phyloP scores from a whole-genome alignment of 176 grass and related monocot genomes.

The Oryza meyeriana region DNA sequence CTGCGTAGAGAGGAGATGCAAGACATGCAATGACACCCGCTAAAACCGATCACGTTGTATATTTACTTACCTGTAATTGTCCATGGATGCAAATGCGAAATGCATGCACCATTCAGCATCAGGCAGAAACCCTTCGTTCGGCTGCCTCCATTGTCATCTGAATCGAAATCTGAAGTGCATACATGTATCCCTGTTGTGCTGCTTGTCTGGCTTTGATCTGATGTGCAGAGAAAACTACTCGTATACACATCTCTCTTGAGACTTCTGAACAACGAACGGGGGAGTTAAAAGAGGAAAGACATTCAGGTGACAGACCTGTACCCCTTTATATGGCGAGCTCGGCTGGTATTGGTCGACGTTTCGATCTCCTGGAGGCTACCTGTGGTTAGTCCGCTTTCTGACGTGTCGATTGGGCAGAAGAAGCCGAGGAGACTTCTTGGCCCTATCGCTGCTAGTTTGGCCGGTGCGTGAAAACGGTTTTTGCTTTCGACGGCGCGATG shows the following conservation, averaged over 20 bases:
- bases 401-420: background rate
- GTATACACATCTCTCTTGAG: background rate
- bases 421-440: background rate
- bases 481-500: no score
- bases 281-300: background rate
- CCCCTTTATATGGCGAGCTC: background rate
- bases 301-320: background rate
- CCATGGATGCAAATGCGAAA: slow-evolving; percentile 5
- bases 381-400: no score
- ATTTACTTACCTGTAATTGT: slow-evolving; percentile 15
- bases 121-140: slow-evolving; percentile 15
- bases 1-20: background rate
- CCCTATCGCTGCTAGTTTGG: background rate
- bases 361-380: background rate
- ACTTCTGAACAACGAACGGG: background rate
- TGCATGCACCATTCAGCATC: background rate
- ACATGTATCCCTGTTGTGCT: background rate
- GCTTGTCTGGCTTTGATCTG: background rate
- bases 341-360: background rate
- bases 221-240: background rate
- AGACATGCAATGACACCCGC: background rate
- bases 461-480: no score
- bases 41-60: background rate
- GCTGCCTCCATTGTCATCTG: background rate
- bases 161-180: background rate